Evolutionary conservation across 768 basidiomycete species (phyloP), one percentile per base, ranked within the genome.

Genomic region (Tephrocybe rancida): DNA sequence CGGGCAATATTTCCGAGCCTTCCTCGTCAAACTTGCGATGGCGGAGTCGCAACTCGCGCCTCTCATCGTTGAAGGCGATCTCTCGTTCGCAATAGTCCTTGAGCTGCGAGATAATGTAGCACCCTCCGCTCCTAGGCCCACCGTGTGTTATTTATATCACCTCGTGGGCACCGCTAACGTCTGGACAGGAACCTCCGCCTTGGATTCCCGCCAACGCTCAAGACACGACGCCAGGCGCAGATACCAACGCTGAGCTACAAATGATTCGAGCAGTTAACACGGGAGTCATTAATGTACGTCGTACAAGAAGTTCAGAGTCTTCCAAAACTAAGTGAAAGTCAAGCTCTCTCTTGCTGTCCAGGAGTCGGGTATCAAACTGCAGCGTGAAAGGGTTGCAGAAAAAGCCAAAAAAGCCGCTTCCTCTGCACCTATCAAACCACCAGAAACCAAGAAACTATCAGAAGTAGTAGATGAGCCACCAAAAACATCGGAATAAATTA

Each of bases 201-300:
- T 94, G 91, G 91, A 80, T 92, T 22, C 91, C 90, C 1, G 88
- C 91, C 21, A 76, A 83, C 38, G 70, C 71, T 22, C 79, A 84
- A 56, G 82, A 90, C 53, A 90, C 91, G 10, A 91, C 90, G 7
- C 59, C 77, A 14, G 88, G 83, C 13, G 72, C 76, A 14, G 75
- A 82, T n/a, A 84, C 88, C 26, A 68, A 82, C 34, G 82, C 87
- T 24, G 86, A 92, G 65, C 70, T 90, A 16, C 85, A 89, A 60
- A 78, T 92, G 73, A 70, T 94, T 48, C 79, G 91, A 21, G 87
- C 87, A 11, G 88, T 93, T 6, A 89, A 92, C 60, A 93, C 91
- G 1, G 91, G 91, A 3, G 82, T 94, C 39, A 81, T 94, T 47
- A 90, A 87, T 64, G 92, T 86, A 64, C 62, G 82, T 61, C 21